Conservation (phyloP, 169 alveolate species). For the Cyclospora cayetanensis region DNA sequence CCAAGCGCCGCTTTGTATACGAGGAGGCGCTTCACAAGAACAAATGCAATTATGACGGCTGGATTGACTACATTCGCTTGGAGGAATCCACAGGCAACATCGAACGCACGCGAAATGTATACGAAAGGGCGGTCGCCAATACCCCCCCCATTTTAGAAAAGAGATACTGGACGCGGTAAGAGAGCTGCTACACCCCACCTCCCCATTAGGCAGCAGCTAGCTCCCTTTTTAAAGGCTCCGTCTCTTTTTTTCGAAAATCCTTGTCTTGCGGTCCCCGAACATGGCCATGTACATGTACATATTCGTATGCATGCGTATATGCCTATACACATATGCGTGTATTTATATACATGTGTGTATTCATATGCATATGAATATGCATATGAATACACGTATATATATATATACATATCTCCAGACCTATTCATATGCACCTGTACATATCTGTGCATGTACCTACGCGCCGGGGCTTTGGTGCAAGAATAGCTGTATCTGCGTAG, state of each 20-base stretch:
- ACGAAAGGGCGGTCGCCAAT: conserved; percentile 95
- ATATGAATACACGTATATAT: background rate
- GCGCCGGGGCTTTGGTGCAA: background rate
- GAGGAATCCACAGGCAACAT: conserved; percentile 90
- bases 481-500: background rate
- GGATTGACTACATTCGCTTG: conserved; percentile 96
- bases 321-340: background rate
- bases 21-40: conserved; percentile 84
- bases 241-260: too few relatives aligned
- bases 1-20: conserved; percentile 85
- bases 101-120: conserved; percentile 89
- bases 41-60: conserved; percentile 93
- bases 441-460: background rate
- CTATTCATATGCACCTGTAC: background rate
- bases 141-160: conserved; percentile 93
- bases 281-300: background rate
- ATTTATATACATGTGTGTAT: background rate
- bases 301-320: background rate
- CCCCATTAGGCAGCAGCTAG: too few relatives aligned
- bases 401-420: background rate
- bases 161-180: conserved; percentile 90
- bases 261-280: too few relatives aligned
- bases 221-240: too few relatives aligned
- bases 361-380: background rate
- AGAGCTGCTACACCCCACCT: too few relatives aligned